Base-by-base conservation (phyloP, 2,329 filamentous ascomycete species). In the Blastomyces silverae region DNA sequence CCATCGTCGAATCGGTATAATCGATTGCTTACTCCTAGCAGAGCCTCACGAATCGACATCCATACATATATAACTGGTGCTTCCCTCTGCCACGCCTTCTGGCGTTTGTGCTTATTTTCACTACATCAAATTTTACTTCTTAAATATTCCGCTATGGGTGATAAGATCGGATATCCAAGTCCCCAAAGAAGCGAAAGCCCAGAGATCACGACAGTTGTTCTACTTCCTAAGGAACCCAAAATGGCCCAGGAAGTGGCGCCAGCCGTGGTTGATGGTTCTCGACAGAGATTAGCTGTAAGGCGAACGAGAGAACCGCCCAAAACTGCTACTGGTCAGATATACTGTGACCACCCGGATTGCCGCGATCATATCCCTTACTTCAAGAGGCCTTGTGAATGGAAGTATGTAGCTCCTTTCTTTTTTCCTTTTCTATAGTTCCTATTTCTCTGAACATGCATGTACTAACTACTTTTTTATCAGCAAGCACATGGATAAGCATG, bases 401-500 rank as follows among this genome's bases (percentile, higher is more conserved):
- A 89, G 91, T 94, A 81, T 85, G 90, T 39, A n/a, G 64, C n/a
- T 50, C 65, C 2, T 39, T 60, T 17, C 28, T 44, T 5, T 31
- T 39, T 34, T n/a, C n/a, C 42, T 34, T 31, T 39, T 44, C 25
- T n/a, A 28, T 52, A 15, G 50, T 52, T 28, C 34, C 65, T 31
- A 60, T 22, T 56, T 34, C 63, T 39, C 37, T 31, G 13, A 34
- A n/a, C 56, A 34, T 20, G 50, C 56, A 34, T 44, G 4, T 58
- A 64, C 62, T 57, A 25, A 62, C 25, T 46, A 39, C 7, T 52
- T 67, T 57, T 64, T 66, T 46, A 62, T 66, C 69, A 96, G 91
- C 74, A 97, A 97, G 79, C 93, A 97, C 75, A 97, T 97, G 92
- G 93, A 97, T 79, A 96, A 96, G 76, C 93, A 97, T 75, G 92